phyloP scores from a whole-genome alignment of 2,329 filamentous ascomycete species.

The Fusarium newnesense region DNA sequence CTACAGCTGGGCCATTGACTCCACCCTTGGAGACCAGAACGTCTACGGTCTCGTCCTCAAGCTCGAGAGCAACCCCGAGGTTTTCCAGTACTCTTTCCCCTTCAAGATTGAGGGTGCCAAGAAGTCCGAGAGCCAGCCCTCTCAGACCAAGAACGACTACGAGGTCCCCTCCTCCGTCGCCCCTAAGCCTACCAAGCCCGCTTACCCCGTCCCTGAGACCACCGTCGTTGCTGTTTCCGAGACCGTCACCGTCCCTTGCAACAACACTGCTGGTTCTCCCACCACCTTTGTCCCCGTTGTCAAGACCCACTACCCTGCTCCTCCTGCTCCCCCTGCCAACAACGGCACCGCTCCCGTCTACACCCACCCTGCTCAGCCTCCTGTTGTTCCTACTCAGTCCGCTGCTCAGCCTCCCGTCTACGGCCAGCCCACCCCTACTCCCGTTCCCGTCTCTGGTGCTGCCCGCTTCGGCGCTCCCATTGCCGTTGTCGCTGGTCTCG shows the following conservation, averaged over 20 bases:
- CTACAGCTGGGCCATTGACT: slow-evolving; percentile 63
- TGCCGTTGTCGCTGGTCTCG: slow-evolving; percentile 53
- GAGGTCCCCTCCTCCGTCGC: slow-evolving; percentile 42
- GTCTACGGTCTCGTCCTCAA: slow-evolving; percentile 69
- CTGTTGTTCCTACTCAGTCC: slow-evolving; percentile 41
- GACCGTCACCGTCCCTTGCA: slow-evolving; percentile 39
- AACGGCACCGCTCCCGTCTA: slow-evolving; percentile 29
- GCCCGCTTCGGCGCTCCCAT: slow-evolving; percentile 51
- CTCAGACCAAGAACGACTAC: slow-evolving; percentile 17
- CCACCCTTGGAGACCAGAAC: slow-evolving; percentile 54
- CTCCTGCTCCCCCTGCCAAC: slow-evolving; percentile 31
- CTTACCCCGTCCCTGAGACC: slow-evolving; percentile 35
- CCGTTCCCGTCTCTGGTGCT: slow-evolving; percentile 44
- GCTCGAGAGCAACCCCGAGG: slow-evolving; percentile 56
- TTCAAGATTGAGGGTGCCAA: slow-evolving; percentile 61
- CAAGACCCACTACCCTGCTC: slow-evolving; percentile 34
- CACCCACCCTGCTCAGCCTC: slow-evolving; percentile 27
- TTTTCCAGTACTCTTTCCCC: slow-evolving; percentile 72
- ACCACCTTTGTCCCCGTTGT: slow-evolving; percentile 37
- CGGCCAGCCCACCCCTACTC: slow-evolving; percentile 27
- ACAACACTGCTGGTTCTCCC: slow-evolving; percentile 39
- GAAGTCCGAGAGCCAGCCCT: slow-evolving; percentile 21
- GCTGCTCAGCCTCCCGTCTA: slow-evolving; percentile 39
- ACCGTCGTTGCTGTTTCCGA: slow-evolving; percentile 35
- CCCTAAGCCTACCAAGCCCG: slow-evolving; percentile 32